Evolutionary conservation across 1,284 basidiomycete species (phyloP).

Genomic region (Leccinum fallax): DNA sequence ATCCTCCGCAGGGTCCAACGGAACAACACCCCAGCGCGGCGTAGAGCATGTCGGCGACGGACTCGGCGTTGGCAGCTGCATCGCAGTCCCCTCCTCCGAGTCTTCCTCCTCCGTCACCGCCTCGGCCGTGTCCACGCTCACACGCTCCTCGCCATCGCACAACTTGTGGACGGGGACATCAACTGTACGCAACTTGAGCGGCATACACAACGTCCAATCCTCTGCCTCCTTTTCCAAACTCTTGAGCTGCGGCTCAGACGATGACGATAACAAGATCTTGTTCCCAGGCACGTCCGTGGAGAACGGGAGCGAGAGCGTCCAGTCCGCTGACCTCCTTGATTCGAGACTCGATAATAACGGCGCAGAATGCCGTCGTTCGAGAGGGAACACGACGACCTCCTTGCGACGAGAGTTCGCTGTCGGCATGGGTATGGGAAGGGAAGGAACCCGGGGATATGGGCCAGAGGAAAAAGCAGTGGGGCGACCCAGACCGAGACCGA

Average conservation of each 20-base stretch:
- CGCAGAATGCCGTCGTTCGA: conserved; percentile 36
- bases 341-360: conserved; percentile 25
- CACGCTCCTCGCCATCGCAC: conserved; percentile 10
- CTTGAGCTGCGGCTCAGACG: conserved; percentile 3
- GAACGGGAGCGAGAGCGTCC: conserved; percentile 37
- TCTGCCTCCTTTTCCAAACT: conserved; percentile 14
- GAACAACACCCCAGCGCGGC: background rate
- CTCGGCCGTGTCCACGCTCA: conserved; percentile 1
- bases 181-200: conserved; percentile 21
- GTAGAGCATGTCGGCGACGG: conserved; percentile 29
- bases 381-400: conserved; percentile 27
- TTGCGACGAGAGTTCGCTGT: conserved; percentile 3
- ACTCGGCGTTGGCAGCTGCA: conserved; percentile 32
- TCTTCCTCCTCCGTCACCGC: background rate
- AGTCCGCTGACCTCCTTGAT: conserved; percentile 15
- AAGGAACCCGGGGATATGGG: background rate
- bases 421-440: background rate
- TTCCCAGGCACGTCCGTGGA: conserved; percentile 31
- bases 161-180: conserved; percentile 1
- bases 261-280: conserved; percentile 20
- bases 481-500: background rate
- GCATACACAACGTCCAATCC: conserved; percentile 38
- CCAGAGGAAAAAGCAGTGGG: background rate
- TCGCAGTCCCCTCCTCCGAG: background rate
- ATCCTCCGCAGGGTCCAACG: conserved; percentile 7